Base-by-base conservation (phyloP, 805 yeast species). In the Zygosaccharomyces lentus region DNA sequence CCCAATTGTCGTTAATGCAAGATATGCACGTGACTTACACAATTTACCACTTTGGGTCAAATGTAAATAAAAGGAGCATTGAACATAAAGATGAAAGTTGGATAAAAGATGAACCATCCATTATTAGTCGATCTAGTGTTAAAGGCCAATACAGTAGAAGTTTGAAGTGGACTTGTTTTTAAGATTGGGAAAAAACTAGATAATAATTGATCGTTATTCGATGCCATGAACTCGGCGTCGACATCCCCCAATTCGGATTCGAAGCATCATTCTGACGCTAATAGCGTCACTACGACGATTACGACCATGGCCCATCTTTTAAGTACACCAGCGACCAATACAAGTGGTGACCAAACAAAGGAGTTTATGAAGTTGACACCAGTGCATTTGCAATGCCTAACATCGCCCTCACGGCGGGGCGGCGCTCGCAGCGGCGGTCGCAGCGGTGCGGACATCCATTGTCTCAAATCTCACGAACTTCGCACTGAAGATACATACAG, bases 201-300 rank as follows among this genome's bases (percentile, higher is more conserved):
- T 19, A 19, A 29, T 13, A 13, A 10, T 16, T 27, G 13, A 12
- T 27, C 16, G 31, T 82, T 70, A 4, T 75, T 74, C 16, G 83
- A 76, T 5, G 81, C 76, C 23, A 90, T 73, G 56, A 91, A 81
- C 45, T 81, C 82, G 0, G 96, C 89, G 31, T 85, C 80, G 1
- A 89, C 84, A 34, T 78, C 41, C 13, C 41, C 41, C 41, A 38
- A 34, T 26, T 38, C 41, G 24, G 41, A 26, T 27, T 38, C 26
- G 21, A 38, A 38, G 34, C 41, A 12, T 15, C 24, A 38, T 26
- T 38, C 41, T 27, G 41, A 38, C 41, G 27, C 41, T 27, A 38
- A 38, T 17, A 38, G 41, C 27, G 41, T 38, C 34, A 38, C 39
- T 19, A 37, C 43, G 10, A 31, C 19, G 37, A 29, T 30, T 15